Percentiles rank a stretch among this genome's conserved stretches.
These are phyloP conservation scores for Pseudogymnoascus sp. DNA, from an alignment of 2,329 filamentous ascomycete genomes.

Conservation along the genomic window DNA sequence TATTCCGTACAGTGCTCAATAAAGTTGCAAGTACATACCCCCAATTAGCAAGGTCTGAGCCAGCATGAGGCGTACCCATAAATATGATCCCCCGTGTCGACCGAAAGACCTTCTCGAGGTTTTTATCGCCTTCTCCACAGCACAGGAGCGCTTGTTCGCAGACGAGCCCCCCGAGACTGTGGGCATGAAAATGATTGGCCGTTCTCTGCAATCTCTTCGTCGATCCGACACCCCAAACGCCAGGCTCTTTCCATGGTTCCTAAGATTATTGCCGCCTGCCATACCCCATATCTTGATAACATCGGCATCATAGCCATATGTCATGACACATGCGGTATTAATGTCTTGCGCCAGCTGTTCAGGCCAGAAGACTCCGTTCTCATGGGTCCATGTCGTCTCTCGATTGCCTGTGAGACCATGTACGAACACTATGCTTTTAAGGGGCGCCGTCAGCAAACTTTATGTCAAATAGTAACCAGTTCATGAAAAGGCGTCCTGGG, in stretches of 20 bases:
- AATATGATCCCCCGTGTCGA: slow-evolving; percentile 16
- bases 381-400: slow-evolving; percentile 31
- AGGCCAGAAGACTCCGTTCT: slow-evolving; percentile 14
- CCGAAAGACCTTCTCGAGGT: slow-evolving; percentile 9
- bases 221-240: slow-evolving; percentile 11
- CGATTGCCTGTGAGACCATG: slow-evolving; percentile 36
- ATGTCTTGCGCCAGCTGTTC: slow-evolving; percentile 11
- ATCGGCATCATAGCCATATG: background rate
- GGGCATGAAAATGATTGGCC: slow-evolving; percentile 16
- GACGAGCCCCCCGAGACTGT: slow-evolving; percentile 17
- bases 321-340: background rate
- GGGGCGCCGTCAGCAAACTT: background rate
- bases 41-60: slow-evolving; percentile 12
- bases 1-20: slow-evolving; percentile 1
- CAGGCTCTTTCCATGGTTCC: slow-evolving; percentile 13
- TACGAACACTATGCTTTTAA: slow-evolving; percentile 31
- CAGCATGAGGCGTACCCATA: slow-evolving; percentile 17
- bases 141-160: slow-evolving; percentile 14
- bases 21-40: slow-evolving; percentile 8
- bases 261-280: slow-evolving; percentile 12
- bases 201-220: slow-evolving; percentile 9
- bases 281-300: slow-evolving; percentile 11
- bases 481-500: background rate
- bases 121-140: slow-evolving; percentile 8
- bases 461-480: background rate